Evolutionary conservation across 768 basidiomycete species (phyloP).

Genomic region (Termitomyces sp.): DNA sequence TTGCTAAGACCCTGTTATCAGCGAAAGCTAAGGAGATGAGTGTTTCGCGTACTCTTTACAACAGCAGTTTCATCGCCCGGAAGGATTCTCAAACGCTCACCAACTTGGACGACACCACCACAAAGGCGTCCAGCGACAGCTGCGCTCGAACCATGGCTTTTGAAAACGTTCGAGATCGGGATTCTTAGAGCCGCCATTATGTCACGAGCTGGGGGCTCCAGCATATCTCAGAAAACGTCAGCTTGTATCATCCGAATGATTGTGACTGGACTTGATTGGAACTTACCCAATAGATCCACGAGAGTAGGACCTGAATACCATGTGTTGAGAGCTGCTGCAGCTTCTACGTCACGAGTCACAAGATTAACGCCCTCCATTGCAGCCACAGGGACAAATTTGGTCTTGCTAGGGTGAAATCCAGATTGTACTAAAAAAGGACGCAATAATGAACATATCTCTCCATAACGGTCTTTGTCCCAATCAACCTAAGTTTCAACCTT

Average conservation of each 20-base stretch:
- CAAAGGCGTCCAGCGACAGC: constrained; percentile 82
- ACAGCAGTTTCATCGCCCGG: constrained; percentile 89
- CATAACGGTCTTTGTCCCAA: constrained; percentile 81
- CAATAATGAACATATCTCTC: constrained; percentile 72
- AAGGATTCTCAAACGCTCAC: constrained; percentile 79
- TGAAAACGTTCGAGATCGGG: constrained; percentile 95
- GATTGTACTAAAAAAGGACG: constrained; percentile 82
- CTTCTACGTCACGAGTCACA: constrained; percentile 40
- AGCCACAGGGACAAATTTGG: constrained; percentile 81
- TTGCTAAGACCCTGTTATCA: constrained; percentile 44
- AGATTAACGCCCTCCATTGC: constrained; percentile 91
- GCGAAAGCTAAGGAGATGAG: background rate
- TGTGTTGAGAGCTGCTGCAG: constrained; percentile 38
- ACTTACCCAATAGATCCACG: constrained; percentile 73
- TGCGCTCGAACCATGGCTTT: constrained; percentile 71
- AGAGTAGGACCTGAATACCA: constrained; percentile 92
- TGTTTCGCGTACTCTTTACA: constrained; percentile 52
- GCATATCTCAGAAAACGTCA: constrained; percentile 44
- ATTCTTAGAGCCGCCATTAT: constrained; percentile 74
- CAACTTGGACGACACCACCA: constrained; percentile 87
- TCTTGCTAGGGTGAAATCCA: constrained; percentile 78
- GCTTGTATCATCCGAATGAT: background rate
- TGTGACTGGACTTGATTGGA: too few species aligned
- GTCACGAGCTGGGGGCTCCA: constrained; percentile 79
- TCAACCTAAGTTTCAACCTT: constrained; percentile 52